A percentile compares a stretch with the other conserved stretches of the same genome.
Evolutionary conservation across 768 basidiomycete genomes (phyloP).

Genomic region (Mycena alexandri): DNA sequence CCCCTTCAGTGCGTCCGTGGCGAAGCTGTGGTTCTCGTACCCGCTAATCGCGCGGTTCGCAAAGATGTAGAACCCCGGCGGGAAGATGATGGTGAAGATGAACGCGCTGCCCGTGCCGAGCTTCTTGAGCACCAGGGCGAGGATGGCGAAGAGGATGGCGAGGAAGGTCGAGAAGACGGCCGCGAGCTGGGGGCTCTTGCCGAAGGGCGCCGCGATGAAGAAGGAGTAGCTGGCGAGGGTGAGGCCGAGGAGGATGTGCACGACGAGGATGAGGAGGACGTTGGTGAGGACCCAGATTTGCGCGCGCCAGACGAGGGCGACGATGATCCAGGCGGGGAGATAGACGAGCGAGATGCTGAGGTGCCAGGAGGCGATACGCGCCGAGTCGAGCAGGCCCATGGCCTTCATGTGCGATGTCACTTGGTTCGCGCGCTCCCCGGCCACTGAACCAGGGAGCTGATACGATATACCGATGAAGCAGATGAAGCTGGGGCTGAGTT

Average conservation of each 20-base stretch:
- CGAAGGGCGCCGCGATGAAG: constrained; percentile 77
- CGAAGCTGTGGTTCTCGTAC: constrained; percentile 70
- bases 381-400: constrained; percentile 82
- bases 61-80: constrained; percentile 83
- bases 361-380: constrained; percentile 80
- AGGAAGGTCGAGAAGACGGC: constrained; percentile 77
- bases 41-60: constrained; percentile 75
- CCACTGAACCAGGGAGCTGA: constrained; percentile 80
- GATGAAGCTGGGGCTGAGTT: constrained; percentile 62
- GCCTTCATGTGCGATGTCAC: constrained; percentile 82
- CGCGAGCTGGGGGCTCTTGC: constrained; percentile 44
- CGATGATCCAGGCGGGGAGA: constrained; percentile 82
- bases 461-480: constrained; percentile 82
- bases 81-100: constrained; percentile 78
- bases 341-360: constrained; percentile 74
- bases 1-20: constrained; percentile 65
- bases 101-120: constrained; percentile 62
- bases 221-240: constrained; percentile 80
- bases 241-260: constrained; percentile 78
- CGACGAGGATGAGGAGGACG: constrained; percentile 67
- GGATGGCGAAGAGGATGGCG: constrained; percentile 73
- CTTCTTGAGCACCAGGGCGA: constrained; percentile 67
- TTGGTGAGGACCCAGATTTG: constrained; percentile 75
- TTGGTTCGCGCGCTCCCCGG: constrained; percentile 72
- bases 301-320: constrained; percentile 73